Evolutionary conservation across 257 asterid genomes (phyloP), one percentile per base, ranked within the genome.

Genomic region (Apocynum venetum): DNA sequence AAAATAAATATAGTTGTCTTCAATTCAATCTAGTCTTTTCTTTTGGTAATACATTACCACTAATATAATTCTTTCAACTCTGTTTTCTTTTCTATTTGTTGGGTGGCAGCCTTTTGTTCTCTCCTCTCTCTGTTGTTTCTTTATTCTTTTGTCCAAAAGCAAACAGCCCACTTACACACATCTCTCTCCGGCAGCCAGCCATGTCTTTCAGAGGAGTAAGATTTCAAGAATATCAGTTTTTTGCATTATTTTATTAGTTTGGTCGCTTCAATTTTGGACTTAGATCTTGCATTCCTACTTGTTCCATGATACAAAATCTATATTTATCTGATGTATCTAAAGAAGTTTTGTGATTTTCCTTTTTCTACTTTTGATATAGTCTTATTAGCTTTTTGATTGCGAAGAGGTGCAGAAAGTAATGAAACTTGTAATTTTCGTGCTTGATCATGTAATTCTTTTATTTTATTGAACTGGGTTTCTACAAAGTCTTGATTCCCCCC

Each of bases 161-260:
- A 40, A 60, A 51, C 67, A 60, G 15, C 71, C 38, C 64, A 4
- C 44, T 46, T 12, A 2, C 66, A 17, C 79, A 53, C 10, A 15
- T 20, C 25, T 73, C 53, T 55, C 56, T 40, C 60, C 3, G 10
- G 0, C 6, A 60, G 20, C 35, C 61, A 76, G 14, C 56, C 78
- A 81, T 81, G 84, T 59, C 83, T 59, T 80, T 80, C 60, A 61
- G 75, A 73, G 84, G 84, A 61, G 84, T 81, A 77, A 77, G 77
- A 73, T 73, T 73, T 60, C 71, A n/a, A 46, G 43, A 49, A 25
- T 51, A 43, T 76, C 36, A 6, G 49, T 11, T 75, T 48, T 6
- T 43, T 38, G 14, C 51, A 5, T 43, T 43, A 41, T 6, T 68
- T 72, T 78, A 13, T n/a, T 46, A 1, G 0, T 56, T 59, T 35